Conservation (phyloP, 2,329 filamentous ascomycete genomes). For the Calonectria pseudoreteaudii region DNA sequence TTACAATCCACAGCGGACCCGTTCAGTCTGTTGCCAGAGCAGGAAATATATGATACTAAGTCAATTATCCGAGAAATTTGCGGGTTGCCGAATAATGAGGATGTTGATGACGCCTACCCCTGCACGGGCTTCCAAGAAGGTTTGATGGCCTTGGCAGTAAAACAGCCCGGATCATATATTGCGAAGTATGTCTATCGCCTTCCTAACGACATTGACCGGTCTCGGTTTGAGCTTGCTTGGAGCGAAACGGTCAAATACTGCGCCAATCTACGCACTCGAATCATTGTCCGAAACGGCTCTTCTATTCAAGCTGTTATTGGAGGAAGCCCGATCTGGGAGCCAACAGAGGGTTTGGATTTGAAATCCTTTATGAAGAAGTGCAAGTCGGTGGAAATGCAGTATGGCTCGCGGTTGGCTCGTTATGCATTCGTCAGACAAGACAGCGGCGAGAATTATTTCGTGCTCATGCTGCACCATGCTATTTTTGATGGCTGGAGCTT, state of each 20-base stretch:
- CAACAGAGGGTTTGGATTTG: background rate
- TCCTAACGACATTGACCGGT: background rate
- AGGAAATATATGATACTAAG: background rate
- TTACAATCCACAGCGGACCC: background rate
- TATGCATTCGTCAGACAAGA: background rate
- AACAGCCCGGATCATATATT: background rate
- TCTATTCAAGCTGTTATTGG: background rate
- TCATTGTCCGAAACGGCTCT: background rate
- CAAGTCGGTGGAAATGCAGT: slow-evolving; percentile 3
- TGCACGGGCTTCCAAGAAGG: background rate
- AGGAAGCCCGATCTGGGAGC: background rate
- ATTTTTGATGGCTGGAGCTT: slow-evolving; percentile 16
- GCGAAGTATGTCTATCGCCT: background rate
- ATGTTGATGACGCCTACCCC: background rate
- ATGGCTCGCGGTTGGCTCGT: background rate
- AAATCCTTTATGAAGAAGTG: background rate
- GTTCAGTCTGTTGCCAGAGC: background rate
- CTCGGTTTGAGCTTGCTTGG: background rate
- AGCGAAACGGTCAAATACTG: background rate
- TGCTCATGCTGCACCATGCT: background rate
- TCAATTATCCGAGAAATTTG: background rate
- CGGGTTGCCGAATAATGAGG: background rate
- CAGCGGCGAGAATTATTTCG: background rate
- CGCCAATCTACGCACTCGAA: slow-evolving; percentile 5
- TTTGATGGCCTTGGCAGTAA: background rate